phyloP scores from a whole-genome alignment of 2,329 filamentous ascomycete species.

The Boeremia lycopersici region DNA sequence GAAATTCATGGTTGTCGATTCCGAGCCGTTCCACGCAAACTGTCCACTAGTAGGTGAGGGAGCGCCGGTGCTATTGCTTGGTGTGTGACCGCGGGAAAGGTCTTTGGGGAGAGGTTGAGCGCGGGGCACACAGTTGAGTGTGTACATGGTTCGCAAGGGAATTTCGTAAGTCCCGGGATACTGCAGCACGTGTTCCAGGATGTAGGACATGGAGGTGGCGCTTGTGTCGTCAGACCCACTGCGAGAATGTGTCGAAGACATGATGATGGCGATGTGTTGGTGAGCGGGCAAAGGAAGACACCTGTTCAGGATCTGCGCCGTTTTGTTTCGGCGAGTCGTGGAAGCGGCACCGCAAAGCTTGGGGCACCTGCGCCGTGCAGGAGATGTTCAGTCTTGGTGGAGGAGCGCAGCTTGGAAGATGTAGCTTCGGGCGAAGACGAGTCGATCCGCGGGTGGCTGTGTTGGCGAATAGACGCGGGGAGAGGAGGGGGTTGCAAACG shows the following conservation, averaged over 20 bases:
- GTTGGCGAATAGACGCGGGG: slow-evolving; percentile 26
- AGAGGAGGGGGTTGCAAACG: slow-evolving; percentile 22
- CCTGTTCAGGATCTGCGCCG: slow-evolving; percentile 10
- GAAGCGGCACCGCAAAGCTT: slow-evolving; percentile 15
- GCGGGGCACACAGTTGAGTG: slow-evolving; percentile 65
- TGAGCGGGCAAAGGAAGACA: not conserved
- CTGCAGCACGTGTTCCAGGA: slow-evolving; percentile 57
- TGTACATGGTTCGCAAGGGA: slow-evolving; percentile 71
- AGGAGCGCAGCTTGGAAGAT: not conserved
- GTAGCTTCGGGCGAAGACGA: slow-evolving; percentile 10
- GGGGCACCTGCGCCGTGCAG: slow-evolving; percentile 8
- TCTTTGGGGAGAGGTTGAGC: slow-evolving; percentile 46
- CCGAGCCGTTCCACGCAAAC: slow-evolving; percentile 42
- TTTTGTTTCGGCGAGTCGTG: slow-evolving; percentile 15
- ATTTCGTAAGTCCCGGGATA: slow-evolving; percentile 70
- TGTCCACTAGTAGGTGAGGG: slow-evolving; percentile 40
- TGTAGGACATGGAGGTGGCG: slow-evolving; percentile 41
- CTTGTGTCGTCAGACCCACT: slow-evolving; percentile 46
- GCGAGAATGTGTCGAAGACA: slow-evolving; percentile 47
- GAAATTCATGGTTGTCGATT: slow-evolving; percentile 53
- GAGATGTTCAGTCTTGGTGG: slow-evolving; percentile 3
- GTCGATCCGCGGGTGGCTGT: slow-evolving; percentile 20
- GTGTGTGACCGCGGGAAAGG: slow-evolving; percentile 41
- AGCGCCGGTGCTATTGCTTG: slow-evolving; percentile 45
- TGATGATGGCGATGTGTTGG: slow-evolving; percentile 18